Base-by-base conservation (phyloP, 345 rosid genomes). In the Moricandia arvensis region DNA sequence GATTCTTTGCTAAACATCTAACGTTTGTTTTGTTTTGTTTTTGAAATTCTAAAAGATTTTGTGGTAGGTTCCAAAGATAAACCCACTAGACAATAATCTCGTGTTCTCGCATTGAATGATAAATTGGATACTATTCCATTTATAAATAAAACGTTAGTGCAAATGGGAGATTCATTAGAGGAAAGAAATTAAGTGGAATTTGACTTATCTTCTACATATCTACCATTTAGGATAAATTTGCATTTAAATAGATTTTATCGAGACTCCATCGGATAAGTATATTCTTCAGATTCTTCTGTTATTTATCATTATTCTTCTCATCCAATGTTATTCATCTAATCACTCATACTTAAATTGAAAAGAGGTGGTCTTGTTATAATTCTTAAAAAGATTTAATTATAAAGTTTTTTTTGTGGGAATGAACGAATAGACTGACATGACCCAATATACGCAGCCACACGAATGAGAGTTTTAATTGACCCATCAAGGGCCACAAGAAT, bases 401-500 rank as follows among this genome's bases (percentile, higher is more conserved):
- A n/a, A 47, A 47, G 54, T 6, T 47, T 1, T n/a, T 51, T 51
- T 51, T 17, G 26, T n/a, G n/a, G 58, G 58, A 8, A 51, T 17
- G 27, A 51, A 17, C 55, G 55, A 53, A 53, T 2, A 3, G 38
- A 34, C 53, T 47, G 18, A n/a, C 53, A n/a, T 47, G 18, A 47
- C 51, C 51, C 51, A 33, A 8, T 35, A 35, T 4, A 8, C 41
- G 41, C 41, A 33, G 7, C 7, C 35, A 7, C 35, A 8, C 41
- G 41, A 35, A 35, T 35, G 41, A 35, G 9, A 11, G 8, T 35
- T 8, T 2, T 35, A 35, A 35, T 7, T 8, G 11, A 9, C 64
- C 73, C 69, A 68, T 7, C 17, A 3, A 4, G 38, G 59, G 75
- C 71, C 80, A 7, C 35, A 8, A 11, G 41, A 35, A 35, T 35